A percentile compares a stretch with the other conserved stretches of the same genome.
Evolutionary conservation across 2,329 filamentous ascomycete species (phyloP).

Genomic region (Rugonectria rugulosa): DNA sequence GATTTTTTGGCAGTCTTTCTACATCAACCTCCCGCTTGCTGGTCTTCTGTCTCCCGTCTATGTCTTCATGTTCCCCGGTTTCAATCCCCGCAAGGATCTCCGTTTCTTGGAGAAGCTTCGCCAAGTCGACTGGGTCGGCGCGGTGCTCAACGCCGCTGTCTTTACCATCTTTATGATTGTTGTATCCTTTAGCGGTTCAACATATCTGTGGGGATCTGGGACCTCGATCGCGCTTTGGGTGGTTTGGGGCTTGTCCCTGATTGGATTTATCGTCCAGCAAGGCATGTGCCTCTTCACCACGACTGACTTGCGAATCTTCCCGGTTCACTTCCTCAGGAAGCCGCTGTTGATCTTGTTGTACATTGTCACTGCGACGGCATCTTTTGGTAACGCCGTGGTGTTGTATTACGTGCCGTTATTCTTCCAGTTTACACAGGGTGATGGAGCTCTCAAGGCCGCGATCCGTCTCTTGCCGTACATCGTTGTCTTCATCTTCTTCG

Average conservation of each 20-base stretch:
- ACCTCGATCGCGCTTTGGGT: constrained; percentile 57
- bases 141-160: constrained; percentile 35
- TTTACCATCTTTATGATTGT: constrained; percentile 54
- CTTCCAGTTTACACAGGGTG: background rate
- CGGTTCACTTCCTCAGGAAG: constrained; percentile 28
- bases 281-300: constrained; percentile 53
- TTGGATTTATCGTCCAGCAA: constrained; percentile 58
- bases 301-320: constrained; percentile 34
- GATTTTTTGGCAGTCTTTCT: constrained; percentile 51
- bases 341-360: constrained; percentile 51
- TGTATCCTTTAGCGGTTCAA: constrained; percentile 58
- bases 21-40: constrained; percentile 57
- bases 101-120: constrained; percentile 26
- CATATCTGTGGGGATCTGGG: constrained; percentile 56
- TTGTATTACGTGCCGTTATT: constrained; percentile 50
- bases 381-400: constrained; percentile 46
- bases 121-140: constrained; percentile 43
- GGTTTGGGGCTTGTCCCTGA: constrained; percentile 51
- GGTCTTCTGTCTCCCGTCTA: constrained; percentile 50
- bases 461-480: constrained; percentile 3
- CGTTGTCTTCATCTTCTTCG: constrained; percentile 45
- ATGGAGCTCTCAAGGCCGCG: background rate
- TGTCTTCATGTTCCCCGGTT: constrained; percentile 52
- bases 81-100: constrained; percentile 27
- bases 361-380: constrained; percentile 46